Evolutionary conservation across 2,329 filamentous ascomycete species (phyloP), one percentile per base, ranked within the genome.

Genomic region (Epichloe hybrida): DNA sequence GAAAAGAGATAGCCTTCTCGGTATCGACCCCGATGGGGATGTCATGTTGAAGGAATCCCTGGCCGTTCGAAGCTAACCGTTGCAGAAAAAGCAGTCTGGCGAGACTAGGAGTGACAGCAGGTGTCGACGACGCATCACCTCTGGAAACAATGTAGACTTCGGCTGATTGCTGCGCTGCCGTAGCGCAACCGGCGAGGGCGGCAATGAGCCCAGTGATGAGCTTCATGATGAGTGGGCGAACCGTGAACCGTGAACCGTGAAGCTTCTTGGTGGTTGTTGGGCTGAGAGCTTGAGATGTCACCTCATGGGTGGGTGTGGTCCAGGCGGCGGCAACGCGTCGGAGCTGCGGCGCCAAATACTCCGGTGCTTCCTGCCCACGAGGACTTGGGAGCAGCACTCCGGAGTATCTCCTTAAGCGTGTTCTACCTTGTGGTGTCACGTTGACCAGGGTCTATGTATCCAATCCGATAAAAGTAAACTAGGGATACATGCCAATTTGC

Each of bases 51-150:
- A 69, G 71, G 56, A 72, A 71, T 55, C 70, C 74, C 59, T 71
- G 71, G 59, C 70, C 67, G 35, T 68, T 63, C 50, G 69, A 67
- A 17, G 70, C 70, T 52, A 80, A 65, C 49, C 80, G 75, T 61
- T 80, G 78, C 12, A 80, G 72, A 46, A 83, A 63, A 58, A 84
- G 71, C 53, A 82, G 70, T 60, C 76, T 72, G 52, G 75, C 77
- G 61, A 80, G 67, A 62, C 75, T 71, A 57, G 72, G 71, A 46
- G 75, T 70, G 57, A 80, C 63, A 44, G 69, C 68, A 48, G 72
- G 66, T 45, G 68, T 59, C 35, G 65, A 57, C 41, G 61, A 58
- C 11, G 58, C 56, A 42, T 62, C 60, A 54, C 58, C 58, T 51
- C 58, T 53, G 50, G 65, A 68, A 47, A 80, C 67, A 52, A 81